These are phyloP conservation scores for Suillus sp. DNA, from an alignment of 768 basidiomycete species.

Conservation along the genomic window DNA sequence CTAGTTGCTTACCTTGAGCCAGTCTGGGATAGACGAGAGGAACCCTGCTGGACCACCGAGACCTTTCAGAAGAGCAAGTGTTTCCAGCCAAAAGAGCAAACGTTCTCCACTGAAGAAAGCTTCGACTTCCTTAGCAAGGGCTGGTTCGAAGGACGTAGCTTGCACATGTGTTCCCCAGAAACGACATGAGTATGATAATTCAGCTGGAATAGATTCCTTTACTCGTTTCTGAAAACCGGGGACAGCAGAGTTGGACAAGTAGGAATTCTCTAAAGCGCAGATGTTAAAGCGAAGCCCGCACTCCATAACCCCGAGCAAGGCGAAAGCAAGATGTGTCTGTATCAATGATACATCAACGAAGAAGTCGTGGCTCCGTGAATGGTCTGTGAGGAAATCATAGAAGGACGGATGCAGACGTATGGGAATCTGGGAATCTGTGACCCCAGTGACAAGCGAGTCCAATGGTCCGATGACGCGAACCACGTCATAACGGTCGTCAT, in stretches of 20 bases:
- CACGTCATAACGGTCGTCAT: not conserved
- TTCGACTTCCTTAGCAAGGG: conserved; percentile 18
- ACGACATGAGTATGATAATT: conserved; percentile 33
- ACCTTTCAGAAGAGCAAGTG: conserved; percentile 21
- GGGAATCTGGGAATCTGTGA: not conserved
- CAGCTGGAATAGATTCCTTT: conserved; percentile 23
- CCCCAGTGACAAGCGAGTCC: conserved; percentile 4
- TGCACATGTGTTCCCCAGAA: conserved; percentile 35
- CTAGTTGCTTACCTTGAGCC: not conserved
- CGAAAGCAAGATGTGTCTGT: conserved; percentile 14
- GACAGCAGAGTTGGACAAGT: conserved; percentile 25
- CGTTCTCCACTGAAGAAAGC: conserved; percentile 22
- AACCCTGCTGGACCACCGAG: not conserved
- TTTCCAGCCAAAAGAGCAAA: not conserved
- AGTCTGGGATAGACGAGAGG: not conserved
- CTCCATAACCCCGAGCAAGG: conserved; percentile 31
- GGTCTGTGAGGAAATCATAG: conserved; percentile 26
- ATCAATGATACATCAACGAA: conserved; percentile 7
- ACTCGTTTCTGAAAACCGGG: conserved; percentile 18
- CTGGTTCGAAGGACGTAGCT: conserved; percentile 1
- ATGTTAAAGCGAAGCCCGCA: conserved; percentile 17
- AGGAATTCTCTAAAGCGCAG: conserved; percentile 28
- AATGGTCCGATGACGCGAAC: not conserved
- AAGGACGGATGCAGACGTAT: conserved; percentile 29
- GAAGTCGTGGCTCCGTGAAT: conserved; percentile 17